phyloP scores from a whole-genome alignment of 176 grass and related monocot genomes.

The Oryza nivara region DNA sequence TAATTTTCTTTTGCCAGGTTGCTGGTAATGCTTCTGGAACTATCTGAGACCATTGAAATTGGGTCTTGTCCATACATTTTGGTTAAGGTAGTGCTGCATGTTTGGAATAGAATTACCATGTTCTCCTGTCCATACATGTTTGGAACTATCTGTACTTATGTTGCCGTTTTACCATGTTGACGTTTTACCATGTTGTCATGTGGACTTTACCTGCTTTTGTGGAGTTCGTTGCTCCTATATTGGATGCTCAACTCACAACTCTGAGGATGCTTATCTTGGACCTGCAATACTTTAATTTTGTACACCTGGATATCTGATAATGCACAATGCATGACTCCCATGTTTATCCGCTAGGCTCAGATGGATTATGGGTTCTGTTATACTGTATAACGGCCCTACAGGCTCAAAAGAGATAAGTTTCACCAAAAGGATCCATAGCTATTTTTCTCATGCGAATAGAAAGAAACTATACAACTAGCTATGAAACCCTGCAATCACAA shows the following conservation, averaged over 20 bases:
- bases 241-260: conserved; percentile 38
- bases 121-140: conserved; percentile 35
- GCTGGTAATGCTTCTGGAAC: conserved; percentile 42
- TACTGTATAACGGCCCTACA: conserved; percentile 6
- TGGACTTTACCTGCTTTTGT: conserved; percentile 48
- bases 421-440: neutral
- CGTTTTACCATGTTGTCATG: conserved; percentile 27
- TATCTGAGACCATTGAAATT: conserved; percentile 40
- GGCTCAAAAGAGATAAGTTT: neutral
- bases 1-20: conserved; percentile 48
- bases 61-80: conserved; percentile 36
- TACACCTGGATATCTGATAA: neutral
- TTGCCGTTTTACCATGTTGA: conserved; percentile 5
- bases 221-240: conserved; percentile 20
- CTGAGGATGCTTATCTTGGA: conserved; percentile 37
- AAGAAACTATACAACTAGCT: neutral
- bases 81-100: conserved; percentile 48
- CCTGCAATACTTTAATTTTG: conserved; percentile 27
- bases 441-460: neutral
- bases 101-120: conserved; percentile 43
- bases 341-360: conserved; percentile 14
- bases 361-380: neutral
- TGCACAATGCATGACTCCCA: conserved; percentile 20
- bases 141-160: conserved; percentile 45
- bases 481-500: neutral